Percentiles rank a stretch among this genome's conserved stretches.
Evolutionary conservation across 257 asterid genomes (phyloP).

Genomic region (Agastache rugosa): DNA sequence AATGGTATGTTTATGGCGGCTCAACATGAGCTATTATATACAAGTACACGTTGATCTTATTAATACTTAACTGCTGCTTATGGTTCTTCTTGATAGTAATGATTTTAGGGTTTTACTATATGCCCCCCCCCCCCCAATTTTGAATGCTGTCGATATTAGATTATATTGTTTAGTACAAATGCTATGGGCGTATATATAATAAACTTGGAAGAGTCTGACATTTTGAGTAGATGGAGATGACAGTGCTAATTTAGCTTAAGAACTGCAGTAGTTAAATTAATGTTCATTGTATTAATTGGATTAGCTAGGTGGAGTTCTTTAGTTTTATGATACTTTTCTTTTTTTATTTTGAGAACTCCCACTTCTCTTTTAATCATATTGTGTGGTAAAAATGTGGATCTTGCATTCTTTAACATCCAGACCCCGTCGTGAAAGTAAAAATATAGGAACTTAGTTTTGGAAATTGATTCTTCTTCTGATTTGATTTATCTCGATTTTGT

Average conservation of each 20-base stretch:
- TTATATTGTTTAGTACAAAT: background rate
- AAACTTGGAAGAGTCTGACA: conserved; percentile 25
- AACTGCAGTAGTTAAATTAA: background rate
- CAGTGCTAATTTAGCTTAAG: conserved; percentile 1
- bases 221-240: conserved; percentile 27
- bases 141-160: background rate
- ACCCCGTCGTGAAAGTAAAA: background rate
- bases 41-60: background rate
- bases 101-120: conserved; percentile 21
- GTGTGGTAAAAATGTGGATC: background rate
- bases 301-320: conserved; percentile 18
- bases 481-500: conserved; percentile 36
- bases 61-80: background rate
- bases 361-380: conserved; percentile 1
- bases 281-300: conserved; percentile 11
- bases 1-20: conserved; percentile 60
- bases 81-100: conserved; percentile 29
- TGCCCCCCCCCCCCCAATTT: background rate
- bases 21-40: conserved; percentile 5
- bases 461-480: conserved; percentile 30
- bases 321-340: background rate
- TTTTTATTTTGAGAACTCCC: background rate
- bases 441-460: conserved; percentile 3
- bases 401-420: background rate
- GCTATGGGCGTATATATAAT: background rate